Conservation (phyloP, 257 asterid genomes). For the Solanum phureja region DNA sequence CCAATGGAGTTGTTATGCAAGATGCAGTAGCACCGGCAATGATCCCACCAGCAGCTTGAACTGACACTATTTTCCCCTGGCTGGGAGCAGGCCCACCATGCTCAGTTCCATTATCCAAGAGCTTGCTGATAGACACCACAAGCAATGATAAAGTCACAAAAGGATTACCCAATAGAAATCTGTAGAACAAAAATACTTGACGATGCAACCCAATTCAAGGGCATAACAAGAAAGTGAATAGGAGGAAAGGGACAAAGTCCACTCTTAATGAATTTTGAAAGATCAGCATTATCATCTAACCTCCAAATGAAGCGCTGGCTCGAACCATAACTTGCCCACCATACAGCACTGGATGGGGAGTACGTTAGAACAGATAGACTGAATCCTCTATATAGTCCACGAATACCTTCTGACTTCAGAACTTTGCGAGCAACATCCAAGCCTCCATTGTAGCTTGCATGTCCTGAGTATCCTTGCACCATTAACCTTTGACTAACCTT, state of each 20-base stretch:
- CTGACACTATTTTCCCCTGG: slow-evolving; percentile 48
- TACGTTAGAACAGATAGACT: slow-evolving; percentile 88
- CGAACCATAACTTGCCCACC: slow-evolving; percentile 99
- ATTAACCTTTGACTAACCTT: slow-evolving; percentile 90
- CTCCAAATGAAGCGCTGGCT: slow-evolving; percentile 96
- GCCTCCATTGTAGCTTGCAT: slow-evolving; percentile 65
- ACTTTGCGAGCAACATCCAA: slow-evolving; percentile 85
- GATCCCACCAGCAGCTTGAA: slow-evolving; percentile 95
- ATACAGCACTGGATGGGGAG: slow-evolving; percentile 96
- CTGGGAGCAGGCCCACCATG: slow-evolving; percentile 38
- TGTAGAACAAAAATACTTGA: background rate
- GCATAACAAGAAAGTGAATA: background rate
- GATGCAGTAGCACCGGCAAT: slow-evolving; percentile 91
- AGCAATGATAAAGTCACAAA: background rate
- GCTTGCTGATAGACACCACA: slow-evolving; percentile 22
- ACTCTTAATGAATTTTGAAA: background rate
- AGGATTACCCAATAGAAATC: background rate
- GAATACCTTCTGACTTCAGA: slow-evolving; percentile 75
- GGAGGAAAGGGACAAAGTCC: background rate
- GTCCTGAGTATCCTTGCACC: slow-evolving; percentile 90
- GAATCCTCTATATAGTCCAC: slow-evolving; percentile 92
- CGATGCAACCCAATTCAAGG: background rate
- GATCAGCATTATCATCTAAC: slow-evolving; percentile 16
- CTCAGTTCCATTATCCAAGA: slow-evolving; percentile 45
- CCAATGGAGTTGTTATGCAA: slow-evolving; percentile 83